Evolutionary conservation across 1,139 yeast species (phyloP).

Genomic region (Suhomyces kunorum): DNA sequence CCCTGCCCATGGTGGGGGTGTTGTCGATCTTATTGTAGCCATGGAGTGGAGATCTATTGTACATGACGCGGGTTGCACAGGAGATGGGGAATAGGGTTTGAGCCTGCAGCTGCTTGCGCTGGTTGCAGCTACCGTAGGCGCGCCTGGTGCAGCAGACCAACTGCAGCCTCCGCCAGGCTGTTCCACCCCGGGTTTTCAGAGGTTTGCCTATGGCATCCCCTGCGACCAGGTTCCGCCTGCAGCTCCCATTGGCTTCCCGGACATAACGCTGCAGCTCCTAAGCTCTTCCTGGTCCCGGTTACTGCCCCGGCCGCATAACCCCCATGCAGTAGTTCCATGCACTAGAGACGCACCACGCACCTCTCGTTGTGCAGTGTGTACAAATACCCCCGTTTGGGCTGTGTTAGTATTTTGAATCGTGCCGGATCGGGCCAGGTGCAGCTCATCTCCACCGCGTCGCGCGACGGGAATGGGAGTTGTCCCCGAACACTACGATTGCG

Average conservation of each 20-base stretch:
- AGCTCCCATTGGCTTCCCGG: no score
- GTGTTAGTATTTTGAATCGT: constrained; percentile 1
- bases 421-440: constrained; percentile 1
- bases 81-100: constrained; percentile 2
- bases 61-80: background rate
- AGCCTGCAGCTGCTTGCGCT: background rate
- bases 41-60: constrained; percentile 1
- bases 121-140: background rate
- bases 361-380: background rate
- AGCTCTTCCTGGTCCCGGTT: no score
- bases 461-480: no score
- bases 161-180: no score
- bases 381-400: background rate
- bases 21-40: constrained; percentile 5
- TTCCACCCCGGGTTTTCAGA: no score
- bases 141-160: background rate
- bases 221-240: no score
- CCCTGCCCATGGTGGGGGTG: background rate
- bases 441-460: background rate
- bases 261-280: no score
- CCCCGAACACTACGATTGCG: background rate
- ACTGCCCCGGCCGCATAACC: no score
- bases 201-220: no score
- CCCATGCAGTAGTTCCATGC: no score
- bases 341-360: no score